Evolutionary conservation across 1,139 yeast species (phyloP), one percentile per base, ranked within the genome.

Genomic region (Kluyveromyces marxianus): DNA sequence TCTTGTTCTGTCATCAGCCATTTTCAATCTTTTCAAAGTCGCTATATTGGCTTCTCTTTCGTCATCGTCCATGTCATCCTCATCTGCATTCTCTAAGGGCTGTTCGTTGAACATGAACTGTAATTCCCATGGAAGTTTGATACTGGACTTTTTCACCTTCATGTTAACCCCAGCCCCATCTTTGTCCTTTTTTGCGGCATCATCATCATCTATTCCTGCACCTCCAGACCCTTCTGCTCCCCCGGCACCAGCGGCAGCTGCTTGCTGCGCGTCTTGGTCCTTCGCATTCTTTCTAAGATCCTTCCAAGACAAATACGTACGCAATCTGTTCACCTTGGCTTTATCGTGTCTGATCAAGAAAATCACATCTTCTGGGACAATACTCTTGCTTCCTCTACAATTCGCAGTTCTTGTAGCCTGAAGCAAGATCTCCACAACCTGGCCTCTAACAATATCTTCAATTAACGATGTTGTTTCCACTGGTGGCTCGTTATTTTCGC

Each of bases 231-330:
- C 69, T 27, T 66, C 55, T 35, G 76, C 82, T n/a, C 76, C 81
- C 7, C 74, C 59, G 38, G 75, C 58, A 45, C 76, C 82, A 3
- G 74, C 70, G 1, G 76, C 79, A 25, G 75, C 21, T 14, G 21
- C 78, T 31, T 83, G 90, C 3, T 81, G 72, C 7, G 89, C 94
- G 21, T 90, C 98, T 64, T 90, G 96, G 54, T 92, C 98, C 58
- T 87, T 87, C 10, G 98, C 97, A 66, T 92, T 92, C 63, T 94
- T 94, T 47, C 99, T 80, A 42, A 94, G 92, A 63, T 94, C 99
- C 58, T 92, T 92, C 99, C 99, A 92, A 2, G 96, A 85, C 34
- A 92, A 69, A 57, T 94, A 92, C 0, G 97, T 90, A 55, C 96
- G 73, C 44, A 92, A 70, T 48, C 98, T 73, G 57, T 88, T 88